These are phyloP conservation scores for Oryza australiensis DNA, from an alignment of 176 grass and related monocot species.

Conservation along the genomic window DNA sequence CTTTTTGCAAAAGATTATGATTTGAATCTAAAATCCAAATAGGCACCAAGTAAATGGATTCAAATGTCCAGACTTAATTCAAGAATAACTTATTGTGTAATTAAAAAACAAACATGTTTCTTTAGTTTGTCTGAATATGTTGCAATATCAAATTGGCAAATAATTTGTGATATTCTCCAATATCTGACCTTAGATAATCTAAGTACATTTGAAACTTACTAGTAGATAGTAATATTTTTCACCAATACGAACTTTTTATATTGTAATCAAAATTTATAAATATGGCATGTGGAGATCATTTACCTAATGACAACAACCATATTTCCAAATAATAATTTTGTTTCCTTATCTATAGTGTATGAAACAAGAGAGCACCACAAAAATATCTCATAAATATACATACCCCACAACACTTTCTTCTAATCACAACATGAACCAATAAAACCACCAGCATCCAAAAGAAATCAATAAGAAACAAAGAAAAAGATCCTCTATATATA, in stretches of 20 bases:
- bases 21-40: no score
- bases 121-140: background rate
- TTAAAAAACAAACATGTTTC: background rate
- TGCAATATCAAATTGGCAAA: background rate
- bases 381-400: background rate
- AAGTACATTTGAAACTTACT: background rate
- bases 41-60: no score
- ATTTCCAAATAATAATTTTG: background rate
- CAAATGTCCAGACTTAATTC: no score
- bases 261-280: background rate
- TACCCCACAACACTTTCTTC: background rate
- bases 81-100: background rate
- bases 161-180: background rate
- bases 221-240: background rate
- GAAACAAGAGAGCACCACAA: background rate
- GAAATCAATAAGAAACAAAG: background rate
- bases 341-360: background rate
- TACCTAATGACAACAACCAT: background rate
- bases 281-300: background rate
- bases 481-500: conserved; percentile 27
- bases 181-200: background rate
- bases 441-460: background rate
- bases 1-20: no score
- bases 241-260: background rate
- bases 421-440: background rate